Conservation (phyloP, 108 stramenopile genomes). For the Nannochloropsis gaditana region DNA sequence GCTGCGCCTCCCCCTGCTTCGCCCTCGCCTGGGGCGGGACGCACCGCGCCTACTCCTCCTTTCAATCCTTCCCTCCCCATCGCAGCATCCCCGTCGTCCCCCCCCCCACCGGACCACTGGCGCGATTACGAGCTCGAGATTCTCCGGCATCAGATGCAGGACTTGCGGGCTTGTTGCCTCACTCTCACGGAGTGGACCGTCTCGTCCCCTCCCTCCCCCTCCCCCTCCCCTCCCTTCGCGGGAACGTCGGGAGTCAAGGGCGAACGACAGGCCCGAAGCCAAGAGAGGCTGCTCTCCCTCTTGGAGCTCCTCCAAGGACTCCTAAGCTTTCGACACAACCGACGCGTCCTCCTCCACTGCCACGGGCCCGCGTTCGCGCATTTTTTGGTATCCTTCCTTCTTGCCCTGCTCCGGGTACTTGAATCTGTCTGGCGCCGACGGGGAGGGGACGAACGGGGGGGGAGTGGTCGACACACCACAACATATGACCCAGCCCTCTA, state of each 20-base stretch:
- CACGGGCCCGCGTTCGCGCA: not conserved
- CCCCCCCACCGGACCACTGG: not conserved
- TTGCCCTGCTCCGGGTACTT: not conserved
- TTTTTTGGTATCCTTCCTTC: not conserved
- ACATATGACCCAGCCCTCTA: not conserved
- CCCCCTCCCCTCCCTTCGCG: not conserved
- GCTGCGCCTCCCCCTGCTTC: too few relatives aligned
- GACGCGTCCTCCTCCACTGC: not conserved
- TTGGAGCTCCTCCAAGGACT: not conserved
- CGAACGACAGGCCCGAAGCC: not conserved
- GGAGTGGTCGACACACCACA: not conserved
- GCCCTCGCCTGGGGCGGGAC: too few relatives aligned
- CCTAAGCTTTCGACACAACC: not conserved
- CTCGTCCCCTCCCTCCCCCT: not conserved
- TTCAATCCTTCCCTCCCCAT: too few relatives aligned
- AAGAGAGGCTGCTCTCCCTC: not conserved
- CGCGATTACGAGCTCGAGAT: not conserved
- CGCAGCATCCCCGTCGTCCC: too few relatives aligned
- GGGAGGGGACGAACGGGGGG: not conserved
- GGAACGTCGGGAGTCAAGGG: too few relatives aligned
- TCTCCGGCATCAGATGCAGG: not conserved
- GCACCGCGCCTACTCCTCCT: too few relatives aligned
- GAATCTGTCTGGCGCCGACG: not conserved
- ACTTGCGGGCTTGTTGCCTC: not conserved
- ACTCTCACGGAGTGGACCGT: not conserved